phyloP scores from a whole-genome alignment of 441 rosid species.

The Kokia cookei region DNA sequence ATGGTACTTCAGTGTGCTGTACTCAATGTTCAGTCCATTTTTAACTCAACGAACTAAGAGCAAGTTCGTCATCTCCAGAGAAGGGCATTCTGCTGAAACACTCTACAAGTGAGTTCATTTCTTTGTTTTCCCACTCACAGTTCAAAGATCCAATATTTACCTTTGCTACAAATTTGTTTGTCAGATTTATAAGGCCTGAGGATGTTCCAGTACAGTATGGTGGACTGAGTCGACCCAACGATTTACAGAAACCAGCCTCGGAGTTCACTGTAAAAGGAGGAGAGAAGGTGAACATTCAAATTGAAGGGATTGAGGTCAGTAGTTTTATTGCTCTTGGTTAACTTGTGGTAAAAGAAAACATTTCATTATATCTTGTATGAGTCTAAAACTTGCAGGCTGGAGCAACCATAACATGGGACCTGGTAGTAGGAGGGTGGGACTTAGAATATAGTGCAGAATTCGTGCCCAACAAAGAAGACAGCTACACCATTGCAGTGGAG shows the following conservation, averaged over 20 bases:
- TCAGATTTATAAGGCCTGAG: constrained; percentile 82
- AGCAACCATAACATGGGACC: constrained; percentile 87
- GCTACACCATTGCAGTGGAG: constrained; percentile 81
- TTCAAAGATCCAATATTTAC: not conserved
- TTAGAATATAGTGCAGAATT: constrained; percentile 93
- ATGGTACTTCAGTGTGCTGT: constrained; percentile 84
- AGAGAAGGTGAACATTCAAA: constrained; percentile 91
- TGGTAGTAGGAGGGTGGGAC: constrained; percentile 98
- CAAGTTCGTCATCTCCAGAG: constrained; percentile 86
- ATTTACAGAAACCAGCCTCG: constrained; percentile 71
- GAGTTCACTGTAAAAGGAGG: constrained; percentile 91
- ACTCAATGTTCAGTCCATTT: constrained; percentile 85
- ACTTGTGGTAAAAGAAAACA: not conserved
- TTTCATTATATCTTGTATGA: not conserved
- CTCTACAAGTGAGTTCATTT: constrained; percentile 61
- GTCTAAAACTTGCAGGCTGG: constrained; percentile 45
- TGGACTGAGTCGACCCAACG: constrained; percentile 69
- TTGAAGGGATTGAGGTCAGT: constrained; percentile 88
- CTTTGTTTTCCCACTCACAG: not conserved
- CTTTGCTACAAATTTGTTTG: not conserved
- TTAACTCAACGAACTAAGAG: constrained; percentile 90
- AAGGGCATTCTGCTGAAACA: constrained; percentile 84
- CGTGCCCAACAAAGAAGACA: constrained; percentile 68
- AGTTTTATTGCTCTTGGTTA: not conserved
- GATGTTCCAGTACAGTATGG: constrained; percentile 90